Evolutionary conservation across 148 eudicot genomes (phyloP), one percentile per base, ranked within the genome.

Genomic region (Rhododendron williamsianum): DNA sequence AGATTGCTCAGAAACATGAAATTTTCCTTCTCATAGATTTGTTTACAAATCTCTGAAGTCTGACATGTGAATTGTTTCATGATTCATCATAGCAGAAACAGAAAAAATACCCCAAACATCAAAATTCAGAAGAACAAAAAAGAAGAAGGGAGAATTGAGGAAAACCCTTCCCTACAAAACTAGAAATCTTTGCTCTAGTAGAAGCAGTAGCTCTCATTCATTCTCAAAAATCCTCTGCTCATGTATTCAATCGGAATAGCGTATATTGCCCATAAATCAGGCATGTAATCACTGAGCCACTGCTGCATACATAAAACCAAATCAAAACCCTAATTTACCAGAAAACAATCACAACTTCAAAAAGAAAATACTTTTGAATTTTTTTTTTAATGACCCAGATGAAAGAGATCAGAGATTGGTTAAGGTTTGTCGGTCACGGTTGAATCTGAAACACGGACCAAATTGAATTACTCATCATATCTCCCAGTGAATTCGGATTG

Each of bases 401-500:
- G 11, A 16, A 38, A 54, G 84, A 86, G 84, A 86, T 86, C 87
- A 87, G 86, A 87, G 86, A 4, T 87, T 87, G 86, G 83, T 78
- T 7, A 87, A 77, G 79, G 83, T 78, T 83, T 83, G 16, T 87
- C 88, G 86, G 83, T 87, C 88, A 87, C 86, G 83, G 41, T 87
- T 78, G 2, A 87, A 83, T 87, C 88, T 35, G 88, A 87, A 87
- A 87, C 88, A 87, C 88, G 88, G 84, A 86, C 87, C 87, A 86
- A 80, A 80, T 80, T 49, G 52, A 35, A 23, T 12, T 27, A 18
- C 80, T 86, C 87, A 81, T 86, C 87, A 86, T 54, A 72, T 81
- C 81, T 41, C 84, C 0, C 35, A 51, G 3, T 60, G 21, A 51
- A 67, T 45, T 48, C 30, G 63, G 3, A 35, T 10, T 30, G 38